These are phyloP conservation scores for Wallacemonas sp. DNA, from an alignment of 208 protist genomes.

Conservation along the genomic window DNA sequence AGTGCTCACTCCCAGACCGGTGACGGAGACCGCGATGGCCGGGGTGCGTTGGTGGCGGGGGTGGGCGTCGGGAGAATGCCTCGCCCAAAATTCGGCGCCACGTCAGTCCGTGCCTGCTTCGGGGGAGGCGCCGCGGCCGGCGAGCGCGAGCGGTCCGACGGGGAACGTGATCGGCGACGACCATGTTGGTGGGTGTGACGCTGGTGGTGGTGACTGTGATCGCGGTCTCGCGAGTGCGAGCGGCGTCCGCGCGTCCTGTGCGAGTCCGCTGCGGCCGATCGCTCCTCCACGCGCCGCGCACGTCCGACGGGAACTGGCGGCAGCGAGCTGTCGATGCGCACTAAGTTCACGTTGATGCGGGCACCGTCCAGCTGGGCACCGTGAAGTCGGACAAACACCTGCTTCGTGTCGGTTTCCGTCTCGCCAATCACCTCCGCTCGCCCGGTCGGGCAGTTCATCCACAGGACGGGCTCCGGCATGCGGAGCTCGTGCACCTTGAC, in stretches of 20 bases:
- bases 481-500: conserved; percentile 27
- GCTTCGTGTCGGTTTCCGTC: conserved; percentile 39
- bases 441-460: conserved; percentile 42
- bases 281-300: conserved; percentile 8
- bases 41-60: not conserved
- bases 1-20: not conserved
- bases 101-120: not conserved
- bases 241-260: not conserved
- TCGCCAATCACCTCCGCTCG: conserved; percentile 40
- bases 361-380: conserved; percentile 45
- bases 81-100: not conserved
- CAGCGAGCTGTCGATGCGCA: conserved; percentile 22
- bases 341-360: conserved; percentile 42
- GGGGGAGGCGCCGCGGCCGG: not conserved
- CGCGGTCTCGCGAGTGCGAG: not conserved
- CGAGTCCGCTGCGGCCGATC: not conserved
- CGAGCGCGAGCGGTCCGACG: conserved; percentile 4
- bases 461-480: conserved; percentile 43
- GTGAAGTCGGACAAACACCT: conserved; percentile 40
- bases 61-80: not conserved
- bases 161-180: not conserved
- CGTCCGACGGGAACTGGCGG: not conserved
- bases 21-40: not conserved
- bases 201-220: not conserved
- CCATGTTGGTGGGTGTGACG: not conserved